Base-by-base conservation (phyloP, 768 basidiomycete genomes). In the Austroboletus eburneus region DNA sequence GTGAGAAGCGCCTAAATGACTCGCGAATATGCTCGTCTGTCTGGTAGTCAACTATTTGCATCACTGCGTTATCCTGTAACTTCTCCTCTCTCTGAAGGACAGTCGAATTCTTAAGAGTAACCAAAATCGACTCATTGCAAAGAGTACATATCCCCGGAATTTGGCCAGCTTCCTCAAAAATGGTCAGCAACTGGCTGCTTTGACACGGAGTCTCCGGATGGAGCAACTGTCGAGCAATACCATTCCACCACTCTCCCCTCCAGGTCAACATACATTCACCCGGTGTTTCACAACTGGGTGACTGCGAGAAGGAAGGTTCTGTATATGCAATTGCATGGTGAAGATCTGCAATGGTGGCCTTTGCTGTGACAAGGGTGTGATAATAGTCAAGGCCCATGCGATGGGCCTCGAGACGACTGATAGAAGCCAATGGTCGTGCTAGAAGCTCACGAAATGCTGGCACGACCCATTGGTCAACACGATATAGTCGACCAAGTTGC, bases 211-310 rank as follows among this genome's bases (percentile, higher is more conserved):
- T 12, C 16, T 53, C 48, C 1, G 48, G 48, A 5, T 53, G 52
- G 0, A 53, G 20, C 0, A 53, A 34, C 0, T 46, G 52, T 2
- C 45, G 12, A 21, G 48, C 52, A 0, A 54, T 9, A 0, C 42
- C 52, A 39, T 47, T 49, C 52, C 52, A 54, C 52, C 52, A 54
- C 9, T 50, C 45, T 5, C 46, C 35, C 4, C 23, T 40, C 48
- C 48, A 50, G 1, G 10, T 3, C 0, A 13, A 9, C 0, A 27
- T 4, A 21, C 52, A 53, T 13, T 13, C 13, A 0, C 3, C 3
- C 0, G 32, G 38, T 2, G 33, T 37, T 1, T 0, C 18, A 21
- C 48, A 50, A 0, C 2, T 20, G 3, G 1, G 1, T 7, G 48
- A 14, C 13, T 43, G 48, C 9, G 3, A 13, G 1, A 46, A 25